Evolutionary conservation across 352 stramenopile species (phyloP).

Genomic region (Globisporangium apiculatum): DNA sequence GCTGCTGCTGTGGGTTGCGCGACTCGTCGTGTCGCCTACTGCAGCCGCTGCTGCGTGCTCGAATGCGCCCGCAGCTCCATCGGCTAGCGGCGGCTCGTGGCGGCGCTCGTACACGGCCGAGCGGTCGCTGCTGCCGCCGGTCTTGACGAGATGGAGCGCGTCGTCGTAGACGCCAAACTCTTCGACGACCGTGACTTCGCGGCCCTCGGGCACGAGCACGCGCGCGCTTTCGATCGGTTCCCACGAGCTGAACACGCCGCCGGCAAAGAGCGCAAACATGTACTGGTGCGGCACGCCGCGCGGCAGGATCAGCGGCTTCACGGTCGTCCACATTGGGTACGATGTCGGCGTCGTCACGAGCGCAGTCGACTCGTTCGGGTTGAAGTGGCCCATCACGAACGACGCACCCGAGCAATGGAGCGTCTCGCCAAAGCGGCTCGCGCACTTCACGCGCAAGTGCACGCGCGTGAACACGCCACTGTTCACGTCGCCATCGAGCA

Average conservation of each 20-base stretch:
- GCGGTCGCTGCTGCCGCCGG: slow-evolving; percentile 43
- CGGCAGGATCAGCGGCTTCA: slow-evolving; percentile 90
- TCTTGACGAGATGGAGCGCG: slow-evolving; percentile 56
- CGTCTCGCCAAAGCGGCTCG: slow-evolving; percentile 68
- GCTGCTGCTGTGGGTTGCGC: slow-evolving; percentile 10
- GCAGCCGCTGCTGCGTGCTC: slow-evolving; percentile 15
- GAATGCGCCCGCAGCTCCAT: slow-evolving; percentile 11
- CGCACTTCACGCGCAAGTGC: slow-evolving; percentile 56
- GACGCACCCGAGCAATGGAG: slow-evolving; percentile 77
- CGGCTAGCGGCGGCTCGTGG: slow-evolving; percentile 14
- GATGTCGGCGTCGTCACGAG: slow-evolving; percentile 94
- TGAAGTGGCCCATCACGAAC: slow-evolving; percentile 85
- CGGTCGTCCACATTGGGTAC: slow-evolving; percentile 95
- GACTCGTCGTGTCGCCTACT: slow-evolving; percentile 8
- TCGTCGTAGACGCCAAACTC: slow-evolving; percentile 64
- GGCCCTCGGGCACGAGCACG: slow-evolving; percentile 66
- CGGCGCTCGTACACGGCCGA: slow-evolving; percentile 53
- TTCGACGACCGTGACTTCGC: slow-evolving; percentile 78
- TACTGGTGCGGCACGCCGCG: slow-evolving; percentile 81
- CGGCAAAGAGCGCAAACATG: slow-evolving; percentile 88
- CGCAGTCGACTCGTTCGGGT: slow-evolving; percentile 86
- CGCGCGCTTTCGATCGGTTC: slow-evolving; percentile 68
- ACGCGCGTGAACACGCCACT: slow-evolving; percentile 78
- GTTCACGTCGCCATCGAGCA: slow-evolving; percentile 52
- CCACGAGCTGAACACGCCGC: slow-evolving; percentile 77